phyloP scores from a whole-genome alignment of 2,329 filamentous ascomycete species.

The Ploettnerulaceae sp. region DNA sequence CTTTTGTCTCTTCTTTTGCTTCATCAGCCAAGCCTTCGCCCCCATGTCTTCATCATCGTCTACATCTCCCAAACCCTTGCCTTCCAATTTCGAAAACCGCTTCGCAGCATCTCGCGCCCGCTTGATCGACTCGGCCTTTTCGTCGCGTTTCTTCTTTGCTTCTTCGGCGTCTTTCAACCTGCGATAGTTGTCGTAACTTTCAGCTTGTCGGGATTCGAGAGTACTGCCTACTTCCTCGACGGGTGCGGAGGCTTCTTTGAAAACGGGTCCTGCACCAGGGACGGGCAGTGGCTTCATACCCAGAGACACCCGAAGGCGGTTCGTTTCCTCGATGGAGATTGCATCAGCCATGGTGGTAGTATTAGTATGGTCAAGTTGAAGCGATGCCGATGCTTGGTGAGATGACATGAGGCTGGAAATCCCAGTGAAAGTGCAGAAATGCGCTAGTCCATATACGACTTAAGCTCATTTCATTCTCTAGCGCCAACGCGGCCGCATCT shows the following conservation, averaged over 20 bases:
- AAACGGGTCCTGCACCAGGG: conserved; percentile 61
- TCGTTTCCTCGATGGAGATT: conserved; percentile 85
- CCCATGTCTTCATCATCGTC: conserved; percentile 64
- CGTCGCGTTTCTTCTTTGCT: conserved; percentile 72
- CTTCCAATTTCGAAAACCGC: conserved; percentile 69
- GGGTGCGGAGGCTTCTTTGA: conserved; percentile 43
- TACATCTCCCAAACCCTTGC: conserved; percentile 75
- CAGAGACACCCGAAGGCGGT: conserved; percentile 83
- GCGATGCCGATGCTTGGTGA: not conserved
- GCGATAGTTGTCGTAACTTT: conserved; percentile 67
- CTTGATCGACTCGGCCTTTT: conserved; percentile 76
- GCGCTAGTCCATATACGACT: conserved; percentile 3
- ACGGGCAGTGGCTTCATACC: conserved; percentile 87
- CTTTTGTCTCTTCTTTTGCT: conserved; percentile 90
- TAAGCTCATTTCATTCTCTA: conserved; percentile 7
- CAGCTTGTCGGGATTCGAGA: conserved; percentile 72
- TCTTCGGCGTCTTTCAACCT: conserved; percentile 64
- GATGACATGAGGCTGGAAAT: not conserved
- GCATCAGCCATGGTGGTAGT: conserved; percentile 43
- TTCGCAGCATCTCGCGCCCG: conserved; percentile 82
- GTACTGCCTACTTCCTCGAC: conserved; percentile 72
- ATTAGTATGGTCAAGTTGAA: not conserved
- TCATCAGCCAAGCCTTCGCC: conserved; percentile 80
- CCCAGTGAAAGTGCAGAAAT: not conserved
- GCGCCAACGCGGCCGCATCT: conserved; percentile 15